phyloP scores from a whole-genome alignment of 2,329 filamentous ascomycete genomes.

The Huntiella moniliformis region DNA sequence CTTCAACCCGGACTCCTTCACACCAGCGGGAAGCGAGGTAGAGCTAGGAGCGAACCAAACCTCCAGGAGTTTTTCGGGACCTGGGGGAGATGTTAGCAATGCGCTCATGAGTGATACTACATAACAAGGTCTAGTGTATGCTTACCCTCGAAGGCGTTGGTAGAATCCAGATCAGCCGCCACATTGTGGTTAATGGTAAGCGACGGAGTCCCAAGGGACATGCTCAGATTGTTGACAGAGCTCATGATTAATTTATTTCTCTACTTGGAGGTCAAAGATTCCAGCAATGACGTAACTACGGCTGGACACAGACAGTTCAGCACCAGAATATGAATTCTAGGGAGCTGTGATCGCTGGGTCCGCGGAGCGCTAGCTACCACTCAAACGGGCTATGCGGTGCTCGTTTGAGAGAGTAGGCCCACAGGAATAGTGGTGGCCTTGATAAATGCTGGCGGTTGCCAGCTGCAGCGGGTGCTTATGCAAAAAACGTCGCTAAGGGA shows the following conservation, averaged over 20 bases:
- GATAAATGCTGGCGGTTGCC: conserved; percentile 64
- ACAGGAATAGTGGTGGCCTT: conserved; percentile 44
- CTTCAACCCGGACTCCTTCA: conserved; percentile 64
- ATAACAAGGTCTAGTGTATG: neutral
- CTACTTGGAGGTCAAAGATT: conserved; percentile 10
- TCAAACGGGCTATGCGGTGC: conserved; percentile 91
- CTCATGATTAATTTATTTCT: conserved; percentile 6
- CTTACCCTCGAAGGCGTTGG: conserved; percentile 83
- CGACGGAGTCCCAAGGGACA: conserved; percentile 67
- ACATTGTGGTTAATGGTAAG: conserved; percentile 95
- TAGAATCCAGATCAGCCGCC: conserved; percentile 79
- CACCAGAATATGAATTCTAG: conserved; percentile 7
- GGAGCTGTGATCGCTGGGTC: conserved; percentile 25
- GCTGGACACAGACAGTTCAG: conserved; percentile 9
- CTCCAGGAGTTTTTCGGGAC: conserved; percentile 92
- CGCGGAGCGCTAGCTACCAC: conserved; percentile 93
- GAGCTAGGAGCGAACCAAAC: conserved; percentile 89
- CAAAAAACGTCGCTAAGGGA: conserved; percentile 43
- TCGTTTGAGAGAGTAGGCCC: conserved; percentile 96
- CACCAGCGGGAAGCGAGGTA: conserved; percentile 48
- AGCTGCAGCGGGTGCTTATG: conserved; percentile 40
- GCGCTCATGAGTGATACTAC: neutral
- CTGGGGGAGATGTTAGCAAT: conserved; percentile 21
- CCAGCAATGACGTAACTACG: neutral
- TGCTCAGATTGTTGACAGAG: conserved; percentile 17